Evolutionary conservation across 176 grass and related monocot species (phyloP).

Genomic region (Phoenix dactylifera): DNA sequence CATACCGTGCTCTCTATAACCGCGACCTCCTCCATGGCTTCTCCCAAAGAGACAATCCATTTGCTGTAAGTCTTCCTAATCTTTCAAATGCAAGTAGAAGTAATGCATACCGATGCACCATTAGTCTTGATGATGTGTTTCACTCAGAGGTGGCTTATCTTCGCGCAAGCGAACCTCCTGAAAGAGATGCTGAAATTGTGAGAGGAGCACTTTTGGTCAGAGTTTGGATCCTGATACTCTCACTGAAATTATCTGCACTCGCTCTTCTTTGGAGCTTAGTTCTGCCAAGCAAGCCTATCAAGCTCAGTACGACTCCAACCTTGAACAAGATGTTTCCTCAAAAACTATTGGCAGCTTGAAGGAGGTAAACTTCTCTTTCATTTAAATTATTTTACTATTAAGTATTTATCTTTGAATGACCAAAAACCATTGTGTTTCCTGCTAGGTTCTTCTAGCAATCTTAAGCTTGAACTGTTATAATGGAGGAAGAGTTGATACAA

Average conservation of each 20-base stretch:
- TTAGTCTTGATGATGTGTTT: neutral
- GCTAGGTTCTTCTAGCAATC: conserved; percentile 29
- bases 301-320: conserved; percentile 5
- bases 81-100: neutral
- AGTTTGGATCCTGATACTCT: conserved; percentile 11
- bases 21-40: conserved; percentile 15
- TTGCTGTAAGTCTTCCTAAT: conserved; percentile 14
- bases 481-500: conserved; percentile 20
- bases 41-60: neutral
- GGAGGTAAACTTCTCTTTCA: conserved; percentile 2
- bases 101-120: neutral
- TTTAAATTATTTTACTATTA: too few relatives aligned
- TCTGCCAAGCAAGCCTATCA: conserved; percentile 15
- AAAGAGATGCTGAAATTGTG: conserved; percentile 19
- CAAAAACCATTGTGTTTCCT: neutral
- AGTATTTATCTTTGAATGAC: too few relatives aligned
- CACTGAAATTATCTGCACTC: conserved; percentile 19
- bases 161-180: conserved; percentile 10
- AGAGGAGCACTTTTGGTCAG: conserved; percentile 22
- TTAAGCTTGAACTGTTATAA: conserved; percentile 21
- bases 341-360: conserved; percentile 16
- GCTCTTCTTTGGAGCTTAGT: conserved; percentile 7
- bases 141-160: conserved; percentile 21
- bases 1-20: conserved; percentile 14
- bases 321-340: conserved; percentile 11